A percentile compares a stretch with the other conserved stretches of the same genome.
phyloP scores from a whole-genome alignment of 2,329 filamentous ascomycete species.

The Fusarium piperis region DNA sequence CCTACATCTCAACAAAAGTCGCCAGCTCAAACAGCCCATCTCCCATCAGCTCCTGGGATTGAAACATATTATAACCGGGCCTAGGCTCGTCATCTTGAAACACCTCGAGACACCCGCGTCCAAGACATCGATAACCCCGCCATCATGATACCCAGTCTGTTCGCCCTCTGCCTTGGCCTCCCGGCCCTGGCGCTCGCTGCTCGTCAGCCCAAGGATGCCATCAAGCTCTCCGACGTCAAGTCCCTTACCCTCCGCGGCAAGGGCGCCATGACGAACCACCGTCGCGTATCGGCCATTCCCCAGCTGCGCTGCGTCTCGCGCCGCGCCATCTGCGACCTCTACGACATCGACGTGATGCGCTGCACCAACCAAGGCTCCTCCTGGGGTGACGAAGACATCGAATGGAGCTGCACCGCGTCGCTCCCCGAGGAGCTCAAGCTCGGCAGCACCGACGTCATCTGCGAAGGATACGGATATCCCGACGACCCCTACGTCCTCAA shows the following conservation, averaged over 20 bases:
- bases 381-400: constrained; percentile 82
- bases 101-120: background rate
- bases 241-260: constrained; percentile 79
- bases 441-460: constrained; percentile 88
- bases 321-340: constrained; percentile 70
- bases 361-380: constrained; percentile 87
- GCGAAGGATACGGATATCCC: constrained; percentile 82
- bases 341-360: constrained; percentile 83
- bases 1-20: background rate
- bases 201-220: constrained; percentile 58
- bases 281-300: constrained; percentile 79
- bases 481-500: constrained; percentile 89
- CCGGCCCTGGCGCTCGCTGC: constrained; percentile 40
- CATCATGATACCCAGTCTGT: constrained; percentile 43
- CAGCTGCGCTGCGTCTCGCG: constrained; percentile 82
- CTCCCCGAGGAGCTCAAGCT: constrained; percentile 73
- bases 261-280: constrained; percentile 73
- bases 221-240: constrained; percentile 72
- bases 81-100: background rate
- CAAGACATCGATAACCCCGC: constrained; percentile 7
- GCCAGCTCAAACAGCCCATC: background rate
- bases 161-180: constrained; percentile 37
- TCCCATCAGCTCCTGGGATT: background rate
- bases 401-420: constrained; percentile 84
- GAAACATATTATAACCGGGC: constrained; percentile 1